phyloP scores from a whole-genome alignment of 441 rosid genomes.

The Eruca vesicaria region DNA sequence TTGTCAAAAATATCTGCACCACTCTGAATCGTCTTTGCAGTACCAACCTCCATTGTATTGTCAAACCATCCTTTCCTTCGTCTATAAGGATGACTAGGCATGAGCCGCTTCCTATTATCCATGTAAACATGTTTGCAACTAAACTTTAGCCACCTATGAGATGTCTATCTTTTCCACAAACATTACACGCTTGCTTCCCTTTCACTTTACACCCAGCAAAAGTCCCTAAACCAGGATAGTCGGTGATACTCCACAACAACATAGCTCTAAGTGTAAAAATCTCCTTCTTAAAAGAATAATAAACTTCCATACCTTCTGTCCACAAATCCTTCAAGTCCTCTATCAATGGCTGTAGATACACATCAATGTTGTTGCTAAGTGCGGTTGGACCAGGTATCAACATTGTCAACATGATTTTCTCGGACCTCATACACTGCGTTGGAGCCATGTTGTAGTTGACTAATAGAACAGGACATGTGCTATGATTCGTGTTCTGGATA shows the following conservation, averaged over 20 bases:
- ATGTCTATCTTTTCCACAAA: background rate
- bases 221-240: background rate
- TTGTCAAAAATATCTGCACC: background rate
- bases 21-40: background rate
- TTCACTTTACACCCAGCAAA: background rate
- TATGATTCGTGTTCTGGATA: background rate
- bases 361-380: background rate
- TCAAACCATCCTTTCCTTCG: background rate
- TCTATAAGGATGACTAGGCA: background rate
- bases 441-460: background rate
- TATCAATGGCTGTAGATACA: too few species aligned
- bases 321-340: too few species aligned
- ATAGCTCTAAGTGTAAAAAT: too few species aligned
- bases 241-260: too few species aligned
- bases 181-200: background rate
- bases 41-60: background rate
- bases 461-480: background rate
- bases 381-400: background rate
- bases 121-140: background rate
- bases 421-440: background rate
- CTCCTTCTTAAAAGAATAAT: too few species aligned
- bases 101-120: background rate
- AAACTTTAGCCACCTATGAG: background rate
- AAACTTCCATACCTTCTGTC: too few species aligned
- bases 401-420: background rate